A percentile compares a stretch with the other conserved stretches of the same genome.
These are phyloP conservation scores for Penicillium verhagenii DNA, from an alignment of 495 filamentous ascomycete genomes.

Conservation along the genomic window DNA sequence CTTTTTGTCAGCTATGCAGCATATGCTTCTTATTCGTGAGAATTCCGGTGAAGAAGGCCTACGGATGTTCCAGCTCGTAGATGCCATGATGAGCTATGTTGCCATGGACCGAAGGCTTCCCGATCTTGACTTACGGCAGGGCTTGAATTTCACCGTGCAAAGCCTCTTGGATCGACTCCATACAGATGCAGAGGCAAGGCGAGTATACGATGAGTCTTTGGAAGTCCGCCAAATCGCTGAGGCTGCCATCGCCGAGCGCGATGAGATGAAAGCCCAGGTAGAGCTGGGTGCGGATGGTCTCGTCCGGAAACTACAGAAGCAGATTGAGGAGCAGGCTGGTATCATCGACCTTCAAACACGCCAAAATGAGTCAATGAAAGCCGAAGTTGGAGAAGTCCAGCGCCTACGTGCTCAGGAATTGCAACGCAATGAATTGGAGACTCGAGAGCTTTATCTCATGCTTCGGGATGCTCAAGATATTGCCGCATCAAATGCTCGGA, in stretches of 20 bases:
- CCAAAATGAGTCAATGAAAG: constrained; percentile 82
- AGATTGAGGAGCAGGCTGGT: constrained; percentile 85
- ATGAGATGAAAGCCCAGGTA: constrained; percentile 92
- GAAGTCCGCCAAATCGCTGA: constrained; percentile 91
- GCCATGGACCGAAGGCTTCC: constrained; percentile 96
- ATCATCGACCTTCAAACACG: constrained; percentile 87
- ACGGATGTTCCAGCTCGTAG: constrained; percentile 96
- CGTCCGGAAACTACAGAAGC: constrained; percentile 88
- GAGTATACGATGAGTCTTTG: constrained; percentile 83
- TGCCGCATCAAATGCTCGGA: constrained; percentile 80
- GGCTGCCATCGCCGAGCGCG: constrained; percentile 89
- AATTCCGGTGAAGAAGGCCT: constrained; percentile 90
- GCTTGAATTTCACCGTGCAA: constrained; percentile 95
- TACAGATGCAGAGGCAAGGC: constrained; percentile 91
- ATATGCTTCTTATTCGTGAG: constrained; percentile 89
- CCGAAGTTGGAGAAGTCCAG: constrained; percentile 84
- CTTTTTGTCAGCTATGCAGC: constrained; percentile 92
- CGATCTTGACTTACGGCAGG: constrained; percentile 96
- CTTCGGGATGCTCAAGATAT: constrained; percentile 96
- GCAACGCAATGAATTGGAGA: constrained; percentile 93
- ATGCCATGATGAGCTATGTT: constrained; percentile 97
- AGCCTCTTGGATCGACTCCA: constrained; percentile 91
- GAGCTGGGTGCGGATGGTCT: constrained; percentile 92
- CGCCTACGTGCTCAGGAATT: constrained; percentile 85
- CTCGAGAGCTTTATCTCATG: constrained; percentile 96